Percentiles rank a stretch among this genome's conserved stretches.
Evolutionary conservation across 352 stramenopile genomes (phyloP).

Genomic region (Phytophthora litchii): DNA sequence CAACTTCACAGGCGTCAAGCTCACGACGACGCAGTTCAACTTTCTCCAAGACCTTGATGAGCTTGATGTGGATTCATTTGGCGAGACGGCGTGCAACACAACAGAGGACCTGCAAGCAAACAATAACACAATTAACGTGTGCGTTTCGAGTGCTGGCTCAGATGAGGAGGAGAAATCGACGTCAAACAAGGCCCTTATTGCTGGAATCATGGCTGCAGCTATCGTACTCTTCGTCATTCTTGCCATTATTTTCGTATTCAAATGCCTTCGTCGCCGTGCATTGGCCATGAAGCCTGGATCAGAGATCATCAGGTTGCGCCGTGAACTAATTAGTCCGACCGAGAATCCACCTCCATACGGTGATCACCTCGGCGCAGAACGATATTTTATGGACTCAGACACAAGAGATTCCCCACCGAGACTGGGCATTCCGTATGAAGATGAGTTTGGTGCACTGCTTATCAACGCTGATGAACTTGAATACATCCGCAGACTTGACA

Average conservation of each 20-base stretch:
- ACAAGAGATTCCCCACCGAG: neutral
- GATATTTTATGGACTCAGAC: conserved; percentile 12
- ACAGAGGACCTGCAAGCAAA: conserved; percentile 24
- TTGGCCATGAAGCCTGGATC: conserved; percentile 6
- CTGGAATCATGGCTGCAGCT: conserved; percentile 24
- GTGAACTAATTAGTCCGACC: conserved; percentile 15
- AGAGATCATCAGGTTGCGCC: conserved; percentile 16
- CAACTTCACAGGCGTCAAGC: conserved; percentile 38
- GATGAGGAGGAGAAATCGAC: neutral
- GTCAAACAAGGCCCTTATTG: conserved; percentile 30
- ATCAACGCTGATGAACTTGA: conserved; percentile 49
- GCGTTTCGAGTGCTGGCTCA: conserved; percentile 5
- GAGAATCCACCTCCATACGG: conserved; percentile 5
- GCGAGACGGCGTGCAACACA: conserved; percentile 22
- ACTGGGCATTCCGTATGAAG: conserved; percentile 9
- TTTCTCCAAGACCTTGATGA: conserved; percentile 46
- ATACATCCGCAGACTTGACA: conserved; percentile 40
- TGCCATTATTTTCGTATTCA: conserved; percentile 23
- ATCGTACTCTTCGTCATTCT: conserved; percentile 29
- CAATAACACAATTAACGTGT: conserved; percentile 19
- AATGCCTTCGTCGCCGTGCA: conserved; percentile 24
- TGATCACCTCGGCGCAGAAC: conserved; percentile 6
- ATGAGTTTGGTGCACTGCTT: conserved; percentile 20
- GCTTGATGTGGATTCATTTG: conserved; percentile 47
- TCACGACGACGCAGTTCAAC: conserved; percentile 42